phyloP scores from a whole-genome alignment of 2,329 filamentous ascomycete genomes.

The Diplodia sapinea region DNA sequence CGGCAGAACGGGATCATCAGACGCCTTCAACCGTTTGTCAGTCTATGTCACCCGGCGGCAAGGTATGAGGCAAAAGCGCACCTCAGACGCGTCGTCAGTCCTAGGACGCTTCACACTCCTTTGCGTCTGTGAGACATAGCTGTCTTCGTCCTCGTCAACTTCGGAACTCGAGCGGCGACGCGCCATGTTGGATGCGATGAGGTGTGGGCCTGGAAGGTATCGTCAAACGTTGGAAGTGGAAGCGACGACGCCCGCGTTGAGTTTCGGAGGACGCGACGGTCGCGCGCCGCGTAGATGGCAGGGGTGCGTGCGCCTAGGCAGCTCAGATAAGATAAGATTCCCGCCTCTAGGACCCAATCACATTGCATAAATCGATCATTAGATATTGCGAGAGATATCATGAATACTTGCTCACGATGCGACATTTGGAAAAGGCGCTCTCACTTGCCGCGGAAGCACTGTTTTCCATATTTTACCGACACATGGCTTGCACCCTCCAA shows the following conservation, averaged over 20 bases:
- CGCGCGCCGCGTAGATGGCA: conserved; percentile 1
- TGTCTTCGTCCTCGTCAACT: conserved; percentile 18
- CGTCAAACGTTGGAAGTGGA: neutral
- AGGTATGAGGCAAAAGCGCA: neutral
- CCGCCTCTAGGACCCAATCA: neutral
- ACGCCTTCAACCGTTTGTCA: conserved; percentile 8
- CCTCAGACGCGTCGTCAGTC: conserved; percentile 19
- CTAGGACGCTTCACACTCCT: conserved; percentile 20
- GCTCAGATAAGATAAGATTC: conserved; percentile 29
- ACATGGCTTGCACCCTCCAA: neutral
- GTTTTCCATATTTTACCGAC: neutral
- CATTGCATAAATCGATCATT: neutral
- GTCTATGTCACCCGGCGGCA: neutral
- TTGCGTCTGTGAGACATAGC: conserved; percentile 3
- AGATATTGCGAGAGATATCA: neutral
- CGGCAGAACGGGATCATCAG: conserved; percentile 25
- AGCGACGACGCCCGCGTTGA: conserved; percentile 1
- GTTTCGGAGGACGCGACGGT: conserved; percentile 19
- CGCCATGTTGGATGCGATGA: conserved; percentile 3
- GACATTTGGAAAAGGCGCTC: neutral
- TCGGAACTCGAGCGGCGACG: conserved; percentile 22
- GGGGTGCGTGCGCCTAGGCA: neutral
- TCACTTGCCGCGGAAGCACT: neutral
- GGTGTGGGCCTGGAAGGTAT: neutral
- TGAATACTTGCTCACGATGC: neutral